Evolutionary conservation across 1,139 yeast genomes (phyloP).

Genomic region (Saccharomyces hybrid): DNA sequence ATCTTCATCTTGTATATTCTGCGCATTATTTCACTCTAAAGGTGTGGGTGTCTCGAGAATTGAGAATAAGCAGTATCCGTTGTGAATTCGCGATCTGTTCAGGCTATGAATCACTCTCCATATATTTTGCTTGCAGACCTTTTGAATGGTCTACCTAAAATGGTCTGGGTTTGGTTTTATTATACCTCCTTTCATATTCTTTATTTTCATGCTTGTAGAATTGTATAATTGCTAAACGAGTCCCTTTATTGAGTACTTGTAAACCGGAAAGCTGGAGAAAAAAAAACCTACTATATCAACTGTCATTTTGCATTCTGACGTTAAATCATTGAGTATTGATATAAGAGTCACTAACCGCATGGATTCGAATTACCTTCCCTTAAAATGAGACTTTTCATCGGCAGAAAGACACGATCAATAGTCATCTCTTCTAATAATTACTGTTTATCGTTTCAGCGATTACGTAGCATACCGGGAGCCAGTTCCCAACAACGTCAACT

Average conservation of each 20-base stretch:
- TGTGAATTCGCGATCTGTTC: background rate
- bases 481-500: slow-evolving; percentile 8
- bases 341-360: background rate
- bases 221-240: background rate
- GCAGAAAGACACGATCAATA: slow-evolving; percentile 21
- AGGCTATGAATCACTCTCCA: no score
- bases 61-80: background rate
- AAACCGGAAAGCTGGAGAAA: slow-evolving; percentile 1
- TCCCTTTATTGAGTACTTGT: background rate
- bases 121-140: no score
- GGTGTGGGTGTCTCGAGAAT: background rate
- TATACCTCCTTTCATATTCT: background rate
- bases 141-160: no score
- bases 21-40: background rate
- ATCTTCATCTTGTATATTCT: background rate
- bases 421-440: slow-evolving; percentile 19
- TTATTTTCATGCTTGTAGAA: background rate
- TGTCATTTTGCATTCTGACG: background rate
- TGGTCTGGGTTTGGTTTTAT: background rate
- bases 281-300: background rate
- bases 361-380: background rate
- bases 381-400: slow-evolving; percentile 18
- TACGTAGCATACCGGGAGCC: slow-evolving; percentile 5
- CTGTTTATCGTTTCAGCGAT: slow-evolving; percentile 17
- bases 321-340: background rate